Conservation (phyloP, 176 grass and related monocot genomes). For the Alloteropsis semialata region DNA sequence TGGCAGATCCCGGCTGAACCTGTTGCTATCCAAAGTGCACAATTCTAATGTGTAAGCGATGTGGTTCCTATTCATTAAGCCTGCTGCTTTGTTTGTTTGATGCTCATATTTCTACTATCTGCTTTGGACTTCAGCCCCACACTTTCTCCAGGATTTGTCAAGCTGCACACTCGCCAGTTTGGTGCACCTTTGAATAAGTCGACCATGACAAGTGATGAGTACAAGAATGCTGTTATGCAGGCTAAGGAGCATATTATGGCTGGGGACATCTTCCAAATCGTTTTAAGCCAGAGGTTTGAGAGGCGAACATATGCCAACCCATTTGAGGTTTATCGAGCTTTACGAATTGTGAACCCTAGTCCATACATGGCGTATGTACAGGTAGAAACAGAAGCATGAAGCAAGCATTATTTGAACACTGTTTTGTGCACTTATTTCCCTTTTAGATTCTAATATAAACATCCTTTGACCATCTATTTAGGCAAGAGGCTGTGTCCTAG, state of each 20-base stretch:
- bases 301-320: conserved; percentile 78
- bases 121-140: conserved; percentile 50
- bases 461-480: conserved; percentile 26
- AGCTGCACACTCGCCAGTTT: conserved; percentile 63
- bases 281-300: conserved; percentile 86
- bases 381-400: conserved; percentile 30
- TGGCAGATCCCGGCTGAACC: conserved; percentile 52
- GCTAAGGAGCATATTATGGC: conserved; percentile 89
- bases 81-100: not conserved
- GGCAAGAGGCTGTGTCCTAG: conserved; percentile 88
- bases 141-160: conserved; percentile 76
- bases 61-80: not conserved
- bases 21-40: conserved; percentile 70
- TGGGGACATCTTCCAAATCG: conserved; percentile 85
- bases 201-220: conserved; percentile 86
- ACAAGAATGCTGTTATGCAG: conserved; percentile 73
- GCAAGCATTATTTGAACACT: not conserved
- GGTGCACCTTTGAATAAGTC: conserved; percentile 64
- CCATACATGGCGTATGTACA: conserved; percentile 84
- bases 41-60: conserved; percentile 79
- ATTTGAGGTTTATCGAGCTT: conserved; percentile 77
- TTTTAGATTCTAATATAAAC: not conserved
- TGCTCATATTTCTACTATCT: conserved; percentile 29
- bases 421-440: not conserved
- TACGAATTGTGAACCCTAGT: conserved; percentile 84